Base-by-base conservation (phyloP, 768 basidiomycete genomes). In the Gloeopeniophorella convolvens region DNA sequence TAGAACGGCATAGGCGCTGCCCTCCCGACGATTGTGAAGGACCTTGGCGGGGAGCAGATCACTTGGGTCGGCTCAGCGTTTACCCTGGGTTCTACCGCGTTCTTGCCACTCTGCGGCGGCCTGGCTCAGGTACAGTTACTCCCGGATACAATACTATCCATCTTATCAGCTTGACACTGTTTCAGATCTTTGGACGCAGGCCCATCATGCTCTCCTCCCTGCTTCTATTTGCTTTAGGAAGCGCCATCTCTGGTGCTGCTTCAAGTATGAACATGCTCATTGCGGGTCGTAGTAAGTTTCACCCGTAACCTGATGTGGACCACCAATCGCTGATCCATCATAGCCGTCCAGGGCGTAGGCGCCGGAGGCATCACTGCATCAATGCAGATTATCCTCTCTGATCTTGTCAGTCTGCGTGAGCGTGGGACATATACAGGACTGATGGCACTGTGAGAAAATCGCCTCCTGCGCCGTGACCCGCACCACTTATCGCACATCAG, bases 341-440 rank as follows among this genome's bases (percentile, higher is more conserved):
- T n/a, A 61, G 58, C 57, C 9, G 47, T 66, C 15, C 64, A 65
- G 45, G 65, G 65, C 9, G 33, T 62, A 15, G 65, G 65, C 12
- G 65, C 60, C 6, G 65, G 63, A 8, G 65, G 59, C 1, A 63
- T 65, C 27, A 47, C 61, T 20, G 48, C 65, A n/a, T 48, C 68
- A 2, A 45, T 61, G 11, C 54, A 58, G 8, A 68, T 67, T 16
- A 59, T 69, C 23, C 31, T 70, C 11, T 59, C 64, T 0, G 69
- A 70, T 16, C 51, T 70, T 2, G 67, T 69, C 16, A 56, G 67
- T 10, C 62, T 69, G 12, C 52, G 60, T 31, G 66, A 69, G 48
- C 56, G 69, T 27, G 69, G 69, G 1, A 49, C 51, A 4, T 70
- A 59, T 42, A 63, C 54, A 11, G 63, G 63, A 4, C 39, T 70